Percentiles rank a stretch among this genome's conserved stretches.
Evolutionary conservation across 164 flowering plant species (phyloP).

Genomic region (Macadamia tetraphylla): DNA sequence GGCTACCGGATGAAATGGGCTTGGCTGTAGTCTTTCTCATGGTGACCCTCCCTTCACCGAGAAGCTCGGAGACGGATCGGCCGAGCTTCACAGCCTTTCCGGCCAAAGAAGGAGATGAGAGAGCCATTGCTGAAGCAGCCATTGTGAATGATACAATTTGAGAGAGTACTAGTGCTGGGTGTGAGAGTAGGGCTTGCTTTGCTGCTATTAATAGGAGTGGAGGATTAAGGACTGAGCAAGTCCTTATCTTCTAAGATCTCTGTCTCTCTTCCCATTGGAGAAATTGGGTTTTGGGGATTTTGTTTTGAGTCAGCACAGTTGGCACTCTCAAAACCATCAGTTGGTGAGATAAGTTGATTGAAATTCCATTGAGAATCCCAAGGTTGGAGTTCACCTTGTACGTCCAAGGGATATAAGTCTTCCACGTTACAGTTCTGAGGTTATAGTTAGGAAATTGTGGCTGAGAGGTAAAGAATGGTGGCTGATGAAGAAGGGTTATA

Average conservation of each 20-base stretch:
- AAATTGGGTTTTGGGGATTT: background rate
- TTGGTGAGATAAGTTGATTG: no score
- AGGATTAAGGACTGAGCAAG: background rate
- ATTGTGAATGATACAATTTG: conserved; percentile 10
- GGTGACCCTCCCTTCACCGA: conserved; percentile 28
- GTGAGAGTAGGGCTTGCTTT: background rate
- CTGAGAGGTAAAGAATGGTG: no score
- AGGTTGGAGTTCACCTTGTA: no score
- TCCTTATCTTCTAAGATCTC: conserved; percentile 19
- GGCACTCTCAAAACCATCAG: background rate
- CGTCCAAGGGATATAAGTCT: no score
- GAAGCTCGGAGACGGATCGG: conserved; percentile 20
- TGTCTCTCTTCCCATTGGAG: conserved; percentile 15
- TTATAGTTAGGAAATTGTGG: no score
- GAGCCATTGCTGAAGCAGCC: conserved; percentile 34
- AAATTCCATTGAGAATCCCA: no score
- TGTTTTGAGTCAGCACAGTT: background rate
- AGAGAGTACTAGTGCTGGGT: background rate
- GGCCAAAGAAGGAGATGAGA: conserved; percentile 36
- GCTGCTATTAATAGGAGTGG: background rate
- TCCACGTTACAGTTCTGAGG: no score
- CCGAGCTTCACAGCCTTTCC: conserved; percentile 35
- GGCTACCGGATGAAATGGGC: conserved; percentile 27
- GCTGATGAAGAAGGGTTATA: no score
- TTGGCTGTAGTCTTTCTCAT: conserved; percentile 36